Conservation (phyloP, 176 grass and related monocot species). For the Phoenix dactylifera region DNA sequence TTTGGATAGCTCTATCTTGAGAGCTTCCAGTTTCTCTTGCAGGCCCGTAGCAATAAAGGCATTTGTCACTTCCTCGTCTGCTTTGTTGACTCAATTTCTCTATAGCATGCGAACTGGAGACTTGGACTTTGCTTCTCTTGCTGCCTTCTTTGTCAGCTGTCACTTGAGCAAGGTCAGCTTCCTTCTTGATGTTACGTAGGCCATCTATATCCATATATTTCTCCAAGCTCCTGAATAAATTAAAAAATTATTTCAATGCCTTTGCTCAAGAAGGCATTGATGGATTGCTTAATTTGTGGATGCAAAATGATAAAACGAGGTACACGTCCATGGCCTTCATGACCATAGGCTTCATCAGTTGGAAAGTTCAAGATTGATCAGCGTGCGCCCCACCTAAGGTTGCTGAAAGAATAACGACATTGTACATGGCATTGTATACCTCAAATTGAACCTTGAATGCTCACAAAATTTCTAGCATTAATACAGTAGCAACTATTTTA, state of each 20-base stretch:
- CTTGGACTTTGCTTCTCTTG: conserved; percentile 3
- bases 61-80: conserved; percentile 19
- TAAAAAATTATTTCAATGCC: neutral
- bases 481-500: too few species aligned
- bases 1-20: conserved; percentile 19
- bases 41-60: conserved; percentile 11
- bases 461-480: too few species aligned
- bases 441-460: too few species aligned
- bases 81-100: conserved; percentile 4
- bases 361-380: conserved; percentile 28
- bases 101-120: neutral
- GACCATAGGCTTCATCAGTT: conserved; percentile 24
- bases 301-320: neutral
- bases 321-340: conserved; percentile 26
- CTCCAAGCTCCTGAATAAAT: conserved; percentile 9
- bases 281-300: neutral
- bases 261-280: neutral
- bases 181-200: conserved; percentile 11
- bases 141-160: conserved; percentile 7
- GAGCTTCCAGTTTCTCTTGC: conserved; percentile 16
- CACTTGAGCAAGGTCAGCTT: conserved; percentile 7
- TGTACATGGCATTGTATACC: neutral
- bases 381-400: conserved; percentile 37
- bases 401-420: conserved; percentile 16
- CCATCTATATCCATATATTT: conserved; percentile 13